phyloP scores from a whole-genome alignment of 495 filamentous ascomycete genomes.

The Xylaria venustula region DNA sequence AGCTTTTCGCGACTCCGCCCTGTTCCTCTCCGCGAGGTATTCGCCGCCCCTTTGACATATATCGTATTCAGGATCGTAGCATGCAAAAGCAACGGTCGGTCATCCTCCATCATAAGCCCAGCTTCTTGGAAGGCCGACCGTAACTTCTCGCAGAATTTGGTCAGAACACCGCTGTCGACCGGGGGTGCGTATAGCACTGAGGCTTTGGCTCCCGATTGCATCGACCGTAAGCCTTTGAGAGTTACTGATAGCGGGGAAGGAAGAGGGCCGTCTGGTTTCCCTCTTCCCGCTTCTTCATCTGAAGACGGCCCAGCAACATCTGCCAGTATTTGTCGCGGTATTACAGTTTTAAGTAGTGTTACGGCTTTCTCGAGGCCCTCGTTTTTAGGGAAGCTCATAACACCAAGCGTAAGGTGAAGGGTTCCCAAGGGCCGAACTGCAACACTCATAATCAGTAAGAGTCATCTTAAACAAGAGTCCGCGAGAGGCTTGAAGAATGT shows the following conservation, averaged over 20 bases:
- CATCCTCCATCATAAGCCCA: slow-evolving; percentile 60
- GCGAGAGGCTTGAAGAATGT: background rate
- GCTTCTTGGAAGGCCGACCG: slow-evolving; percentile 59
- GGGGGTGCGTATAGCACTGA: slow-evolving; percentile 50
- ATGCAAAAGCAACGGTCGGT: slow-evolving; percentile 71
- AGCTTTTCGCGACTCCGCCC: slow-evolving; percentile 34
- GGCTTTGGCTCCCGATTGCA: slow-evolving; percentile 40
- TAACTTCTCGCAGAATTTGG: slow-evolving; percentile 62
- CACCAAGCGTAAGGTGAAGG: slow-evolving; percentile 81
- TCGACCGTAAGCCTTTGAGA: slow-evolving; percentile 46
- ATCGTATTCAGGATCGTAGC: slow-evolving; percentile 87
- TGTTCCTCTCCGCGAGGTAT: slow-evolving; percentile 27
- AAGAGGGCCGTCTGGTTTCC: slow-evolving; percentile 5
- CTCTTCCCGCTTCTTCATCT: slow-evolving; percentile 3
- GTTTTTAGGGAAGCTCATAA: slow-evolving; percentile 69
- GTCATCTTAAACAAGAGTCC: background rate
- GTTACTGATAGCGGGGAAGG: slow-evolving; percentile 33
- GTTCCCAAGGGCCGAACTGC: slow-evolving; percentile 73
- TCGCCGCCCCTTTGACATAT: slow-evolving; percentile 54
- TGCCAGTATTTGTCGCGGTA: slow-evolving; percentile 51
- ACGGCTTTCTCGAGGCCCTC: slow-evolving; percentile 59
- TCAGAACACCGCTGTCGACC: slow-evolving; percentile 55
- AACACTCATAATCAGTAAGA: background rate
- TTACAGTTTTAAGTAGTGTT: slow-evolving; percentile 52
- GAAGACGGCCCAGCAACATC: slow-evolving; percentile 17